Evolutionary conservation across 768 basidiomycete genomes (phyloP).

Genomic region (Auriscalpium vulgare): DNA sequence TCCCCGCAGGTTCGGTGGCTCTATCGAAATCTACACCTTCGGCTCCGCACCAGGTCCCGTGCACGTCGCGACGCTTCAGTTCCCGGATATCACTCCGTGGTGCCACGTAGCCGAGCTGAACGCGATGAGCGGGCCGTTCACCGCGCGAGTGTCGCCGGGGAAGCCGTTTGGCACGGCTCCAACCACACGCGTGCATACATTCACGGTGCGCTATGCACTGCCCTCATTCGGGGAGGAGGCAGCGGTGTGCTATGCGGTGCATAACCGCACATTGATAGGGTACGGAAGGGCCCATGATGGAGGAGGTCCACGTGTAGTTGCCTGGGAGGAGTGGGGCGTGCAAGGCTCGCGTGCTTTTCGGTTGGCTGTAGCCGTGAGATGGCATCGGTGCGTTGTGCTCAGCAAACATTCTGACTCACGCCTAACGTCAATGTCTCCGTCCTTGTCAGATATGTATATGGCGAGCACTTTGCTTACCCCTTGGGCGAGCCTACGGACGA

Average conservation of each 20-base stretch:
- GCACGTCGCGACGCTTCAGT: slow-evolving; percentile 19
- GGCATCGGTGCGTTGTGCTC: slow-evolving; percentile 22
- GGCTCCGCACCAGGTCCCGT: background rate
- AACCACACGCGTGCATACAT: slow-evolving; percentile 20
- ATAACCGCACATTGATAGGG: slow-evolving; percentile 23
- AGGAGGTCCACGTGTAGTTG: slow-evolving; percentile 8
- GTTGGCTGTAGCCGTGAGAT: slow-evolving; percentile 25
- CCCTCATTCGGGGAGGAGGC: background rate
- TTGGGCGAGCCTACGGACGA: slow-evolving; percentile 4
- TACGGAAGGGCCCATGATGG: slow-evolving; percentile 4
- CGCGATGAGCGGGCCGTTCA: slow-evolving; percentile 23
- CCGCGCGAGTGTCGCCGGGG: slow-evolving; percentile 2
- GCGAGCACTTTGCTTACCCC: slow-evolving; percentile 28
- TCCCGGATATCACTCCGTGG: slow-evolving; percentile 15
- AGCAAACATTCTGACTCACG: background rate
- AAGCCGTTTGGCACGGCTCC: slow-evolving; percentile 18
- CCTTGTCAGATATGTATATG: slow-evolving; percentile 28
- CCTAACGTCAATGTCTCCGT: background rate
- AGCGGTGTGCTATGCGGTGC: slow-evolving; percentile 25
- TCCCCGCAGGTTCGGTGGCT: slow-evolving; percentile 18
- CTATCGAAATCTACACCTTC: slow-evolving; percentile 38
- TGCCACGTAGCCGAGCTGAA: slow-evolving; percentile 12
- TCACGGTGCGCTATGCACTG: slow-evolving; percentile 19
- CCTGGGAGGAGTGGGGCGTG: slow-evolving; percentile 35
- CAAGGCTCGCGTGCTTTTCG: slow-evolving; percentile 26